Base-by-base conservation (phyloP, 2,329 filamentous ascomycete genomes). In the Monosporascus sp. region DNA sequence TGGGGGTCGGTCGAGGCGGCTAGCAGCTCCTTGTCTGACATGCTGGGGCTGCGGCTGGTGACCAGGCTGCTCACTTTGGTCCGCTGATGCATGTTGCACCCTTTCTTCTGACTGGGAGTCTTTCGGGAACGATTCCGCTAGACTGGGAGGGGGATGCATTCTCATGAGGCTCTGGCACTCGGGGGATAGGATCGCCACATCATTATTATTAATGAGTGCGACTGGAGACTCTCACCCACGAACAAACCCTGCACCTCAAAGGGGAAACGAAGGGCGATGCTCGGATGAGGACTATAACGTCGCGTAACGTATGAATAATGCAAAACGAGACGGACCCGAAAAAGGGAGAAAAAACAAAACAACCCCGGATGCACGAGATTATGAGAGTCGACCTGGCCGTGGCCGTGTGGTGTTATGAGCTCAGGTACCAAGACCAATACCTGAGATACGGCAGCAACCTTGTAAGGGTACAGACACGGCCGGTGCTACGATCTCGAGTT, bases 131-230 rank as follows among this genome's bases (percentile, higher is more conserved):
- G 66, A 65, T 61, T 69, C 66, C 63, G 60, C 62, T 60, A 69
- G 61, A 59, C 63, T 67, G 49, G 66, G 66, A 62, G 66, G 65
- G 54, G 66, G 66, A 68, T 69, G 66, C 66, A 69, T 68, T 60
- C 43, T 64, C 65, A 62, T 63, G 58, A 52, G 62, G 58, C 59
- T 59, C 59, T 64, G 43, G 43, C 61, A 55, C 59, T 62, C 54
- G 52, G 9, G 26, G 50, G 26, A 52, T 49, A 61, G 52, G 54
- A 63, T 60, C 50, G 58, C 62, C 65, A 65, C 64, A 63, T 67
- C 63, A 67, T 67, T 64, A 63, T 65, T 51, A 45, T 45, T 44
- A 17, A 51, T 51, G 49, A 45, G 22, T 37, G 16, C 37, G 22
- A n/a, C 31, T 35, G 31, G 31, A 35, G 31, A 35, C 31, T 35